Base-by-base conservation (phyloP, 2,329 filamentous ascomycete species). In the Cladobotryum mycophilum region DNA sequence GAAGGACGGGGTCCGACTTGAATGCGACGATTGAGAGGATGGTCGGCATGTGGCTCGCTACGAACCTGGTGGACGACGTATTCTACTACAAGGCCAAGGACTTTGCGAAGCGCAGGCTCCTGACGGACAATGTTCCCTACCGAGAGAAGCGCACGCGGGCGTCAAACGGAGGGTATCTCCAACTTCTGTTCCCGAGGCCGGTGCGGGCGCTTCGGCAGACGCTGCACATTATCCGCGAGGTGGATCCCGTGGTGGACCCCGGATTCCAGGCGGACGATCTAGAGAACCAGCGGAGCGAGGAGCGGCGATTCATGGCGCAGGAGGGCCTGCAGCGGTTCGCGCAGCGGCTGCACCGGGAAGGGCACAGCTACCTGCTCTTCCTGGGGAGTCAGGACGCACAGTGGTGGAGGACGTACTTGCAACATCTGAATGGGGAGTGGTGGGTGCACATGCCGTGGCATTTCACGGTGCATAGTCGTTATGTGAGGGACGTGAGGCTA, bases 1-100 rank as follows among this genome's bases (percentile, higher is more conserved):
- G 53, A 34, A 53, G 55, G 33, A 36, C 40, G 4, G 46, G 49
- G 11, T 57, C 58, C 12, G 53, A 61, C 37, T 48, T 63, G 4
- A 35, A 48, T n/a, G 46, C 43, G 40, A 61, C 59, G 6, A 55
- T 63, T 18, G 60, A 61, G 12, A 50, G 49, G 35, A 60, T 63
- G 57, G 55, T 61, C 38, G 53, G 50, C 54, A 63, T 63, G 61
- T 63, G 61, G 61, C 54, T 63, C 37, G 54, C 47, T 40, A 64
- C 61, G 20, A 64, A 64, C 49, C 52, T 63, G 20, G 48, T 64
- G 17, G 60, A 63, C 49, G 59, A 63, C 45, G 60, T 64, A 9
- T 58, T 52, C 48, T 62, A 60, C 51, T 61, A 63, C 54, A 57
- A 59, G 46, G 61, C 57, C 49, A 63, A 64, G 44, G 61, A 64